These are phyloP conservation scores for Diplodia scrobiculata DNA, from an alignment of 2,329 filamentous ascomycete species.

Conservation along the genomic window DNA sequence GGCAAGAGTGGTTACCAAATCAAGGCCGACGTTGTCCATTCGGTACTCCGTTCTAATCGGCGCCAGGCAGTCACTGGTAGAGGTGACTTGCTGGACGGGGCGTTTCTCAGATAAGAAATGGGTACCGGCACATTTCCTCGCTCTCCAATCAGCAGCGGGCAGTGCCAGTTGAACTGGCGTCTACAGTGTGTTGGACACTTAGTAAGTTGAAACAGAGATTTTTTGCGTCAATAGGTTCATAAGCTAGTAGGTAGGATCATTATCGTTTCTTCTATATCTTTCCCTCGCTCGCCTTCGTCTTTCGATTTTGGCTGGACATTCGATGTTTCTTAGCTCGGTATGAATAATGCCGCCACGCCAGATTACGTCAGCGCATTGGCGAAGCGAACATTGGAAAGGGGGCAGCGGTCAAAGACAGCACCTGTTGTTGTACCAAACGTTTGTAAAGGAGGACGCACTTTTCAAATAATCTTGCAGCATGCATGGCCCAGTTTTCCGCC, in stretches of 20 bases:
- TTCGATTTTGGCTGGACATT: neutral
- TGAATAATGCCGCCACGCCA: neutral
- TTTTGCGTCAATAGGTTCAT: no score
- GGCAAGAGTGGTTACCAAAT: slow-evolving; percentile 27
- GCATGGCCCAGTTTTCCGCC: no score
- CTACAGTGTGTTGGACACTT: neutral
- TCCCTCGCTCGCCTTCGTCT: no score
- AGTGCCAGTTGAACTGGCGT: neutral
- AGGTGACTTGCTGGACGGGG: neutral
- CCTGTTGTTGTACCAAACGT: neutral
- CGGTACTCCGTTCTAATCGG: slow-evolving; percentile 1
- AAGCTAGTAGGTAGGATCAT: no score
- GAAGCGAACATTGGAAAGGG: neutral
- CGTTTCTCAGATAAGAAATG: slow-evolving; percentile 5
- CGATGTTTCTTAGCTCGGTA: neutral
- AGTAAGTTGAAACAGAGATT: neutral
- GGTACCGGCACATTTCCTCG: neutral
- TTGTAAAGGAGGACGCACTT: no score
- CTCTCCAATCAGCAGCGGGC: no score
- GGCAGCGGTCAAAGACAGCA: neutral
- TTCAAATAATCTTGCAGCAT: no score
- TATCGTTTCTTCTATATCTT: no score
- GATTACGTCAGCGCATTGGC: neutral
- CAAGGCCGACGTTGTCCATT: neutral
- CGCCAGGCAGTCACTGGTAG: neutral